Conservation (phyloP, 345 rosid genomes). For the Erucastrum elatum region DNA sequence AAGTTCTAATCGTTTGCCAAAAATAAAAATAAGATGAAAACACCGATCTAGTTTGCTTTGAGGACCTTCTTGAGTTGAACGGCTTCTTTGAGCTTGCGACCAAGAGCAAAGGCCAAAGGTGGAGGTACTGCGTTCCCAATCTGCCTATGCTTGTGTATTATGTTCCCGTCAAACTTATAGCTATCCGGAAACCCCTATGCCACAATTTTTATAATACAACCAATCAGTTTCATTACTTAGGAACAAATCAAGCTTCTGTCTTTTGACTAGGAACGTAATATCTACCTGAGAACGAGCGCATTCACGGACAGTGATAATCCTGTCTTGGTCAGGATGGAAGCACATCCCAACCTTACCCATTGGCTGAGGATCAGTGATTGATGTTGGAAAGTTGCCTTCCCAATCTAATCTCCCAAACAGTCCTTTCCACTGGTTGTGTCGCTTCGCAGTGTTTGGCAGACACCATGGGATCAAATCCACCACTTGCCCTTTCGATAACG, state of each 20-base stretch:
- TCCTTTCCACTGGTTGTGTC: slow-evolving; percentile 90
- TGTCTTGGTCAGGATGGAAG: slow-evolving; percentile 87
- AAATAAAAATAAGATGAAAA: neutral
- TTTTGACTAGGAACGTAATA: neutral
- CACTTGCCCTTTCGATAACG: slow-evolving; percentile 59
- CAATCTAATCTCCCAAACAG: slow-evolving; percentile 86
- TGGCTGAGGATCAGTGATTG: slow-evolving; percentile 85
- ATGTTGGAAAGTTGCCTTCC: slow-evolving; percentile 95
- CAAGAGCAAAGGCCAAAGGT: slow-evolving; percentile 76
- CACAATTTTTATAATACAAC: neutral
- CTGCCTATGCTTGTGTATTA: slow-evolving; percentile 72
- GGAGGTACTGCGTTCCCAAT: slow-evolving; percentile 98
- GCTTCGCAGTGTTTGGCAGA: slow-evolving; percentile 72
- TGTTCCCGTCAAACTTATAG: slow-evolving; percentile 64
- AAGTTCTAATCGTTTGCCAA: neutral
- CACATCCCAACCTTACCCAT: slow-evolving; percentile 98
- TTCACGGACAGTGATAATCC: slow-evolving; percentile 85
- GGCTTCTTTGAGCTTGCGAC: slow-evolving; percentile 82
- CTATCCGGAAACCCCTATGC: slow-evolving; percentile 88
- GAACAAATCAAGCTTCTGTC: neutral
- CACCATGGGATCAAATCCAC: slow-evolving; percentile 78
- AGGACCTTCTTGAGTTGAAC: slow-evolving; percentile 34
- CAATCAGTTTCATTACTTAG: neutral
- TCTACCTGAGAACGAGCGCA: slow-evolving; percentile 83
- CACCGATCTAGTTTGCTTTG: neutral